Percentiles rank a stretch among this genome's conserved stretches.
Evolutionary conservation across 768 basidiomycete species (phyloP).

Genomic region (Postia placenta): DNA sequence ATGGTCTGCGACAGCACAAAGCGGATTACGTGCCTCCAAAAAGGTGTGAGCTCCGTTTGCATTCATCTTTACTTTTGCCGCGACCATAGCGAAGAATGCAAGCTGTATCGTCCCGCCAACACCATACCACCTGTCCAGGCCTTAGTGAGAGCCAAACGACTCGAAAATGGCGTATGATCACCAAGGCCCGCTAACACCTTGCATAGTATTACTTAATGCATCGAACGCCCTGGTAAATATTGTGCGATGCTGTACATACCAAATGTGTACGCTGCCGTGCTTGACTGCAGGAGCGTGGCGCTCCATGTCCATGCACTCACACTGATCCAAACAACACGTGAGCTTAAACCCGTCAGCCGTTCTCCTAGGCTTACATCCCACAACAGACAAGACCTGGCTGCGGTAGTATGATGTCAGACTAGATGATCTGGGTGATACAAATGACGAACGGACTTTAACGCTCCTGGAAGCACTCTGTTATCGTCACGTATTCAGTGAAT

Average conservation of each 20-base stretch:
- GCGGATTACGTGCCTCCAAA: constrained; percentile 32
- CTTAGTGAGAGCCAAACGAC: no score
- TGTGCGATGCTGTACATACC: constrained; percentile 15
- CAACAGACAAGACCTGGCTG: constrained; percentile 45
- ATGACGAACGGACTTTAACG: constrained; percentile 31
- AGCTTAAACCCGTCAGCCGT: neutral
- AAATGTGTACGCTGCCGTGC: constrained; percentile 46
- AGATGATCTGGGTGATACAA: no score
- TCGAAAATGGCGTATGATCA: constrained; percentile 17
- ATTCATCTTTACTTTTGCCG: constrained; percentile 53
- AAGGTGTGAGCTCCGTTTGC: constrained; percentile 55
- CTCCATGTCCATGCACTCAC: constrained; percentile 56
- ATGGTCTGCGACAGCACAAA: neutral
- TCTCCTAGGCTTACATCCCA: constrained; percentile 31
- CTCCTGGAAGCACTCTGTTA: constrained; percentile 39
- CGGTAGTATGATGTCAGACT: no score
- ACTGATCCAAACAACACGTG: constrained; percentile 15
- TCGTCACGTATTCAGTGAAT: neutral
- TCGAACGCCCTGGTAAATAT: neutral
- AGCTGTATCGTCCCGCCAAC: constrained; percentile 50
- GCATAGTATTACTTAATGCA: neutral
- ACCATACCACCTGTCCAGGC: constrained; percentile 46
- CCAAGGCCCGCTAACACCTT: constrained; percentile 46
- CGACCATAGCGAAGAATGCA: constrained; percentile 45
- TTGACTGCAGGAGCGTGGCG: constrained; percentile 48